Evolutionary conservation across 768 basidiomycete genomes (phyloP).

Genomic region (Agaricus bisporus): DNA sequence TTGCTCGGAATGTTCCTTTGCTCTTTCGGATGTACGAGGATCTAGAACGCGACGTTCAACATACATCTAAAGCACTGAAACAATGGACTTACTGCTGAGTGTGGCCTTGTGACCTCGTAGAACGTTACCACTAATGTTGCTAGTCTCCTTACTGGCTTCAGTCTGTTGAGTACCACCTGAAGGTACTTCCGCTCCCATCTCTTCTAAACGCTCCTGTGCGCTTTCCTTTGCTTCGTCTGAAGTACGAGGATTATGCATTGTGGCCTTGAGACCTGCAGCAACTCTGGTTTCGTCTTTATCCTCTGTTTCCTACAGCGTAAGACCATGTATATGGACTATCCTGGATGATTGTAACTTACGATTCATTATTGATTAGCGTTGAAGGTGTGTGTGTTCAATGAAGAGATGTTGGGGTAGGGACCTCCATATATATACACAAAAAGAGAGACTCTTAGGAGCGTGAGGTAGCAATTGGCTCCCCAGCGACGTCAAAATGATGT

Average conservation of each 20-base stretch:
- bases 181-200: constrained; percentile 17
- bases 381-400: too few relatives aligned
- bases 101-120: constrained; percentile 26
- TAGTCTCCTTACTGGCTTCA: constrained; percentile 4
- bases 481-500: too few relatives aligned
- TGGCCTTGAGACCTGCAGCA: constrained; percentile 50
- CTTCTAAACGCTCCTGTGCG: constrained; percentile 39
- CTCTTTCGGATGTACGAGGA: constrained; percentile 14
- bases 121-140: constrained; percentile 15
- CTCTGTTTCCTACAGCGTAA: background rate
- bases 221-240: constrained; percentile 47
- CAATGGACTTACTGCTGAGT: constrained; percentile 17
- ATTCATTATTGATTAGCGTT: too few relatives aligned
- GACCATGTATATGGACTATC: background rate
- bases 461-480: too few relatives aligned
- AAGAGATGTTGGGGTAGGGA: too few relatives aligned
- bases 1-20: constrained; percentile 14
- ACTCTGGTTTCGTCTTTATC: constrained; percentile 16
- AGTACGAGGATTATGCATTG: constrained; percentile 52
- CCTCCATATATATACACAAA: too few relatives aligned
- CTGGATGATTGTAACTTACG: background rate
- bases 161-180: background rate
- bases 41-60: constrained; percentile 4
- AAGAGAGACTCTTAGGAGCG: too few relatives aligned
- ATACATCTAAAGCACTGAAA: background rate